Percentiles rank a stretch among this genome's conserved stretches.
phyloP scores from a whole-genome alignment of 495 filamentous ascomycete genomes.

The Penicillium lagena region DNA sequence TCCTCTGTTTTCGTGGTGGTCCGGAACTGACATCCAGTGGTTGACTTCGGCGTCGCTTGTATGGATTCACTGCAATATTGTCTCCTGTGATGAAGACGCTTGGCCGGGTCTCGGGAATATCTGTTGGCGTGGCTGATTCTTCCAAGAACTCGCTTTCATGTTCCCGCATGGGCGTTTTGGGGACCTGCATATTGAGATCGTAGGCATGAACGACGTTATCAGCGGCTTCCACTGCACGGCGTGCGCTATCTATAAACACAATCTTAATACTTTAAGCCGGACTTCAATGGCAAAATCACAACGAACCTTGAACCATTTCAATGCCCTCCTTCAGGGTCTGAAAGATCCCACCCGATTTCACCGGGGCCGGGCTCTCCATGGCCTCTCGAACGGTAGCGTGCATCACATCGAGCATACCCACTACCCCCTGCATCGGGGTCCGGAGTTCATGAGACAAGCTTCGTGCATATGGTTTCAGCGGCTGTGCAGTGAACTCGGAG shows the following conservation, averaged over 20 bases:
- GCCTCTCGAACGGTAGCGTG: conserved; percentile 71
- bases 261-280: no score
- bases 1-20: conserved; percentile 32
- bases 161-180: conserved; percentile 49
- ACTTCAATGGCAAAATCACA: no score
- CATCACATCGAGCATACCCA: conserved; percentile 84
- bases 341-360: conserved; percentile 49
- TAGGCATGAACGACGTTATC: conserved; percentile 88
- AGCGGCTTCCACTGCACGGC: conserved; percentile 71
- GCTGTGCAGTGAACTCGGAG: conserved; percentile 46
- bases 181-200: conserved; percentile 77
- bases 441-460: conserved; percentile 75
- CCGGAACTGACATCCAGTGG: conserved; percentile 28
- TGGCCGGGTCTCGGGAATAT: conserved; percentile 23
- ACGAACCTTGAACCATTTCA: conserved; percentile 57
- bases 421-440: conserved; percentile 81
- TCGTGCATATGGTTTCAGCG: conserved; percentile 70
- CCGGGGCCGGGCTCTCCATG: conserved; percentile 46
- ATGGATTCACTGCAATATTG: conserved; percentile 39
- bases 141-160: conserved; percentile 27
- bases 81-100: conserved; percentile 39
- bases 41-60: conserved; percentile 44
- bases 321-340: conserved; percentile 65
- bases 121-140: conserved; percentile 8
- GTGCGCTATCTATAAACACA: conserved; percentile 52